Conservation (phyloP, 164 flowering plant genomes). For the Sedum album region DNA sequence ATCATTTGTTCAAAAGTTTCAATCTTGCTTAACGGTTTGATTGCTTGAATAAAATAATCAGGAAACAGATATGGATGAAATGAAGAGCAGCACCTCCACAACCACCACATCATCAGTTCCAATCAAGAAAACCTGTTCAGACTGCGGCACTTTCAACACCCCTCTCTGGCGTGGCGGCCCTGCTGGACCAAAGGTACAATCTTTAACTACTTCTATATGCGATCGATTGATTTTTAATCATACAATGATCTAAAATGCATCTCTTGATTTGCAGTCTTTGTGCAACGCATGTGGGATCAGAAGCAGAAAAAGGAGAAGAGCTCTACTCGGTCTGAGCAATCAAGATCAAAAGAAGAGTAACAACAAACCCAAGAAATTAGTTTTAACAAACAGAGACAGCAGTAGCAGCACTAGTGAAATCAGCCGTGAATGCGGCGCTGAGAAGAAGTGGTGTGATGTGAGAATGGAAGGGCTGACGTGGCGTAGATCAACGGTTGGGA, state of each 20-base stretch:
- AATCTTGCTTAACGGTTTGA: conserved; percentile 9
- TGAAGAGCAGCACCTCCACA: no score
- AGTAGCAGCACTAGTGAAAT: conserved; percentile 11
- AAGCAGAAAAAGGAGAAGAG: conserved; percentile 8
- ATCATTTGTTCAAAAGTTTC: neutral
- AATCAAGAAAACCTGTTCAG: neutral
- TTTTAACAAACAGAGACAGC: neutral
- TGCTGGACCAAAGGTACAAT: conserved; percentile 10
- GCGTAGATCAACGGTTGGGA: conserved; percentile 36
- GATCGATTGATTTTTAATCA: no score
- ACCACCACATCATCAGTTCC: no score
- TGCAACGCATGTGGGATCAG: conserved; percentile 15
- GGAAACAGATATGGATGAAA: no score
- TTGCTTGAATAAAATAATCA: neutral
- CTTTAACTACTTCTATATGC: no score
- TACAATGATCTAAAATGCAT: no score
- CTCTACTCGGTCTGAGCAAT: neutral
- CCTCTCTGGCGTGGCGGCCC: conserved; percentile 14
- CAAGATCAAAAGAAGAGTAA: conserved; percentile 16
- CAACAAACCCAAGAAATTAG: conserved; percentile 29
- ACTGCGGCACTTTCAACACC: conserved; percentile 13
- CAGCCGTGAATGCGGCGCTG: conserved; percentile 22
- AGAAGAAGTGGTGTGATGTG: conserved; percentile 25
- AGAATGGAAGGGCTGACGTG: conserved; percentile 29
- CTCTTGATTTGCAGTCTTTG: conserved; percentile 11